Base-by-base conservation (phyloP, 495 filamentous ascomycete genomes). In the Sporormia fimetaria region DNA sequence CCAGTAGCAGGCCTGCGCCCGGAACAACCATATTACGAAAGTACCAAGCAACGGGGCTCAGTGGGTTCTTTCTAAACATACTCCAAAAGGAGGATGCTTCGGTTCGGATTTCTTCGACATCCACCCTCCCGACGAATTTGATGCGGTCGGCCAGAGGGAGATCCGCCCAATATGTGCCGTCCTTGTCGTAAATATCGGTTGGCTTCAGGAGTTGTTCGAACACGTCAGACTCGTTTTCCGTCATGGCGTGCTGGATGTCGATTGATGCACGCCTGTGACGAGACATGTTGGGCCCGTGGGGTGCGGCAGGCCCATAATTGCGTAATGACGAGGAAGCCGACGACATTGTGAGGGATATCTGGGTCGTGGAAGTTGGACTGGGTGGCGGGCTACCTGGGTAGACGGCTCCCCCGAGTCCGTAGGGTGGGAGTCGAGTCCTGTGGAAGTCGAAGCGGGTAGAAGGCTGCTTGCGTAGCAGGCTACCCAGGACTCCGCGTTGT, bases 131-230 rank as follows among this genome's bases (percentile, higher is more conserved):
- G 57, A 90, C 75, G 62, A 94, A 94, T 31, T 66, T 62, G 47
- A 83, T 52, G 49, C 78, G 75, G 62, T 83, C 57, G 40, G 55
- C 42, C 28, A 83, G 50, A 12, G 74, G 71, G 32, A 94, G 61
- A 61, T 94, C 87, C 8, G 84, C 87, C 84, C 84, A 94, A 67
- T 94, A 94, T 40, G 70, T 66, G 40, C 87, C 86, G n/a, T 87
- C 70, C 20, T 59, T 54, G 31, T 77, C 79, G 59, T 87, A 93
- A 55, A 70, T 78, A 63, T 94, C 87, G 47, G 87, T 81, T 3
- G 86, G 87, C 18, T 76, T 77, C 42, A 86, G 76, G 26, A 88
- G 60, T 21, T 73, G 67, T 48, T 76, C 66, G 63, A 92, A 87
- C 42, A 83, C 81, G 48, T 69, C 69, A 54, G 65, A 73, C 64